Evolutionary conservation across 2,329 filamentous ascomycete species (phyloP).

Genomic region (Phaeosphaeria sp.): DNA sequence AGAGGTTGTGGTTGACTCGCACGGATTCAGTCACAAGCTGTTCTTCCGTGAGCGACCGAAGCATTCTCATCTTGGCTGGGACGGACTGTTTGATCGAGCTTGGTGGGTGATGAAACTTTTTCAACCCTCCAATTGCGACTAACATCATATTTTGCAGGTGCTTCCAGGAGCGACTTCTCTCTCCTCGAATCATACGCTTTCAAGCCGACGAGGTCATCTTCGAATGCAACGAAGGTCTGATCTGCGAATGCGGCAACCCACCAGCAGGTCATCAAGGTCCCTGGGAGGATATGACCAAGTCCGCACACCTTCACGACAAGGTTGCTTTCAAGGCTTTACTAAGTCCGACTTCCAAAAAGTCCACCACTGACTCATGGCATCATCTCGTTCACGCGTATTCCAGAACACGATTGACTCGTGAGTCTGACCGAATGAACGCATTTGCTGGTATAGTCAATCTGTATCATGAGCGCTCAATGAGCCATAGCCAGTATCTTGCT

Average conservation of each 20-base stretch:
- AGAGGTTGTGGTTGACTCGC: background rate
- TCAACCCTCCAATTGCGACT: background rate
- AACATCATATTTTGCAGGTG: background rate
- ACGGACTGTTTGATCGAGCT: background rate
- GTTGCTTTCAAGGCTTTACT: background rate
- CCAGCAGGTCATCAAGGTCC: constrained; percentile 4
- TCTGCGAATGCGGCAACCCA: constrained; percentile 2
- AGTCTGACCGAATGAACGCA: constrained; percentile 2
- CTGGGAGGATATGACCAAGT: background rate
- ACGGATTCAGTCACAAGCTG: background rate
- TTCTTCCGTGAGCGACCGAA: constrained; percentile 1
- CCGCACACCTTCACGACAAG: constrained; percentile 1
- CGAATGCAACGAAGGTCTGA: constrained; percentile 1
- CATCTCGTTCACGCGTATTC: constrained; percentile 1
- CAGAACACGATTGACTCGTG: background rate
- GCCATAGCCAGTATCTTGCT: constrained; percentile 1
- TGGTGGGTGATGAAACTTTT: background rate
- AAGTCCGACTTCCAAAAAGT: background rate
- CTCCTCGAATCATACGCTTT: constrained; percentile 1
- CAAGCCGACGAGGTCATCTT: constrained; percentile 2
- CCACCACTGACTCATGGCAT: background rate
- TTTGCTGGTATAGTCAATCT: constrained; percentile 2
- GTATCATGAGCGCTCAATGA: background rate
- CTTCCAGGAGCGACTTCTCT: constrained; percentile 3
- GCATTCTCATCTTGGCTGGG: constrained; percentile 1